Evolutionary conservation across 2,329 filamentous ascomycete genomes (phyloP).

Genomic region (Xylaria sp.): DNA sequence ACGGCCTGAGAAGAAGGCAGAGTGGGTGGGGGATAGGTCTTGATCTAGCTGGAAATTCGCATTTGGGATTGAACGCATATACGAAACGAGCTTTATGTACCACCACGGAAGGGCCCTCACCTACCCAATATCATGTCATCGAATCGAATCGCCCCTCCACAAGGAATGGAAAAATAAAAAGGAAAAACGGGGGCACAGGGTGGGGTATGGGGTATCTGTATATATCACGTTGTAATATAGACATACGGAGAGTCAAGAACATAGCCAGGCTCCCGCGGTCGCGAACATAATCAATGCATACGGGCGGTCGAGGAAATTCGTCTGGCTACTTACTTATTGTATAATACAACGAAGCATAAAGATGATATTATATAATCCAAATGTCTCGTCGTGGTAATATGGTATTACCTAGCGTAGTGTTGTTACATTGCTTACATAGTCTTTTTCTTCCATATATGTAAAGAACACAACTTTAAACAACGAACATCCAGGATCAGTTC

Average conservation of each 20-base stretch:
- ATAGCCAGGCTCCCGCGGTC: not conserved
- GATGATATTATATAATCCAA: not conserved
- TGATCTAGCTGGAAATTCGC: not conserved
- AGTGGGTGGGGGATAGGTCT: not conserved
- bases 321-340: not conserved
- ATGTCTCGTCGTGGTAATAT: not conserved
- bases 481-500: not conserved
- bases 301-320: not conserved
- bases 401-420: not conserved
- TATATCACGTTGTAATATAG: not conserved
- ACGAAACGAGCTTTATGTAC: not conserved
- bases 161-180: not conserved
- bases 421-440: not conserved
- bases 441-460: no score
- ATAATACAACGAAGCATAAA: not conserved
- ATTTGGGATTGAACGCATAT: not conserved
- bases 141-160: not conserved
- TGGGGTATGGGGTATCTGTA: not conserved
- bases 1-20: not conserved
- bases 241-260: not conserved
- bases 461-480: not conserved
- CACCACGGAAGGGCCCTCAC: not conserved
- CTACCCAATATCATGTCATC: not conserved
- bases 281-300: not conserved
- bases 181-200: no score